Base-by-base conservation (phyloP, 2,329 filamentous ascomycete genomes). In the Endocalyx cinctus region DNA sequence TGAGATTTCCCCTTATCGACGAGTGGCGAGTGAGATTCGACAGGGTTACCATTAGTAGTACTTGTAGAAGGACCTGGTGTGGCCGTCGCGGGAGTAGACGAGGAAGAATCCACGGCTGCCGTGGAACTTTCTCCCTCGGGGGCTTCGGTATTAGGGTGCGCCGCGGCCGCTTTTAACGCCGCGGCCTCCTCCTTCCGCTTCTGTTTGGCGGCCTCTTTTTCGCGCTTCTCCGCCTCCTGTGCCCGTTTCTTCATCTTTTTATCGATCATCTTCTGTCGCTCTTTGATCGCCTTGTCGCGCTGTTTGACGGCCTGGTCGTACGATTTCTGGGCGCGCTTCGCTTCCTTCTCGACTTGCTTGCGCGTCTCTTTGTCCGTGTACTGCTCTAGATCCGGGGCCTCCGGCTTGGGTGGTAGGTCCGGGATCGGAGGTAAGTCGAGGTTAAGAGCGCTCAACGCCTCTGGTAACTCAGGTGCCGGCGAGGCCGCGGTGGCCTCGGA, bases 311-410 rank as follows among this genome's bases (percentile, higher is more conserved):
- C 20, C n/a, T 23, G 20, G 20, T 23, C 20, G 20, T 23, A 23
- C n/a, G 20, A 8, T 23, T 23, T 23, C 20, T 23, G 20, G 1
- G 68, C 66, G 10, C 73, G 70, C 32, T 76, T 74, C 35, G 78
- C 69, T 47, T 87, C 81, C 37, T 81, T 84, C 47, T 86, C 79
- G 2, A 79, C 82, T 25, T 78, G 69, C 47, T 84, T 86, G 7
- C 77, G 74, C 17, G 75, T 66, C 6, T 77, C 73, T 48, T 82
- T 82, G 57, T 86, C 78, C 2, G 70, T 62, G 51, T 77, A 80
- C 29, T 67, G 60, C 27, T 67, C 64, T 2, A 80, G 55, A 45
- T 87, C 71, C 2, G 82, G 72, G 3, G 66, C 59, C 2, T 65
- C 50, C 2, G 78, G 79, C 31, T 72, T 66, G 5, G 62, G 42